Evolutionary conservation across 2,329 filamentous ascomycete genomes (phyloP).

Genomic region (Epicoccum nigrum): DNA sequence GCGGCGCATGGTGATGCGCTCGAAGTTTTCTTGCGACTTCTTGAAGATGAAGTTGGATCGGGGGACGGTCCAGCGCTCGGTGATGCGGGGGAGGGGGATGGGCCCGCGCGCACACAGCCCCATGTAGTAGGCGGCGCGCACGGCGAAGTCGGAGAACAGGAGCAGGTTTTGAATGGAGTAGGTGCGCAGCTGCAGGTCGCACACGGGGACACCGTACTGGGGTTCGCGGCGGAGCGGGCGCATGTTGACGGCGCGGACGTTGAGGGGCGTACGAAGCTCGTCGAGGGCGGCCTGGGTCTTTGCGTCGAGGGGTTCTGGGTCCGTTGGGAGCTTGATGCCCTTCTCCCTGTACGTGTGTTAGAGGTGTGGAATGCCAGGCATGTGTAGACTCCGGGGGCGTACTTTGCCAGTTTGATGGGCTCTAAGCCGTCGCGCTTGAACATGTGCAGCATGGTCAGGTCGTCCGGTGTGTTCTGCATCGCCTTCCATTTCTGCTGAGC

Average conservation of each 20-base stretch:
- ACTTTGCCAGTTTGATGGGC: conserved; percentile 46
- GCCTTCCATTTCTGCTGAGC: conserved; percentile 38
- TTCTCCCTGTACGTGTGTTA: conserved; percentile 30
- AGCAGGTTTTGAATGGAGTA: conserved; percentile 90
- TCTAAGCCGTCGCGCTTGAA: conserved; percentile 44
- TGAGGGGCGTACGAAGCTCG: conserved; percentile 62
- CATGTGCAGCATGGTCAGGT: conserved; percentile 36
- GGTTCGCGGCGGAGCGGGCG: conserved; percentile 78
- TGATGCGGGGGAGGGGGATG: conserved; percentile 82
- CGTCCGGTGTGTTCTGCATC: conserved; percentile 39
- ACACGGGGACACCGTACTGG: conserved; percentile 79
- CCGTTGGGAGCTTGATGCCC: conserved; percentile 40
- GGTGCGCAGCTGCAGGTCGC: conserved; percentile 90
- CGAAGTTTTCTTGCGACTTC: conserved; percentile 97
- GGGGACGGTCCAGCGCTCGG: conserved; percentile 93
- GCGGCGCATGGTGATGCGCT: conserved; percentile 83
- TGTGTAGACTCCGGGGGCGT: not conserved
- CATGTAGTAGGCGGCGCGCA: conserved; percentile 93
- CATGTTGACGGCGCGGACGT: conserved; percentile 85
- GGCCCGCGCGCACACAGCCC: conserved; percentile 85
- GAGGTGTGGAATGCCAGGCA: not conserved
- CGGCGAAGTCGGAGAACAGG: conserved; percentile 92
- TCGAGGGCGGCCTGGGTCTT: conserved; percentile 41
- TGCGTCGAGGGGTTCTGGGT: conserved; percentile 36
- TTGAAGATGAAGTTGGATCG: conserved; percentile 91